Conservation (phyloP, 2,329 filamentous ascomycete genomes). For the Pseudogymnoascus sp. region DNA sequence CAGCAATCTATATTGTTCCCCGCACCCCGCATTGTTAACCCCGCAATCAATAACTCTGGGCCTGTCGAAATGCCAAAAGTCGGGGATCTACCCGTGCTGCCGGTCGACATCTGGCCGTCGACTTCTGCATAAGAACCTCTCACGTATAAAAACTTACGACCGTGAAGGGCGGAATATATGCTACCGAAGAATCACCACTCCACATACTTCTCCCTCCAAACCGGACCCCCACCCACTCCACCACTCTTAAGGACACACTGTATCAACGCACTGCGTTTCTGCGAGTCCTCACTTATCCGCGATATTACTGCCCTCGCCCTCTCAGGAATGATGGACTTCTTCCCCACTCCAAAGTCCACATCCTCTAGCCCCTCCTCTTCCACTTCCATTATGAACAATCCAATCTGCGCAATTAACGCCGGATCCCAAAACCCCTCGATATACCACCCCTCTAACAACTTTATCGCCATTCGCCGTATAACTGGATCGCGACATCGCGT, state of each 20-base stretch:
- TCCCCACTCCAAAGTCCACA: constrained; percentile 10
- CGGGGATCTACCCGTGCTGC: not conserved
- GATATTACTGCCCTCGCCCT: constrained; percentile 8
- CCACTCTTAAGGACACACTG: constrained; percentile 8
- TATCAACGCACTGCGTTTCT: not conserved
- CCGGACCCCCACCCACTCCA: not conserved
- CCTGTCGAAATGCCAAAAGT: not conserved
- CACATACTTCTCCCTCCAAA: constrained; percentile 8
- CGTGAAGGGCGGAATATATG: too few species aligned
- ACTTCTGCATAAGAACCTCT: not conserved
- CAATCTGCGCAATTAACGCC: constrained; percentile 14
- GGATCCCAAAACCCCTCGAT: constrained; percentile 19
- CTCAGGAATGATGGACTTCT: not conserved
- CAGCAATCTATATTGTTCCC: constrained; percentile 1
- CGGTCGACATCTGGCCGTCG: not conserved
- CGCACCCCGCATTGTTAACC: not conserved
- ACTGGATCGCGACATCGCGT: constrained; percentile 19
- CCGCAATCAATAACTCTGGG: not conserved
- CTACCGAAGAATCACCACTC: not conserved
- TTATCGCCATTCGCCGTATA: constrained; percentile 19
- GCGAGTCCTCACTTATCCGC: constrained; percentile 5
- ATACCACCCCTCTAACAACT: constrained; percentile 15
- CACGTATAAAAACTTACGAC: not conserved
- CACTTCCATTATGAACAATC: constrained; percentile 20
- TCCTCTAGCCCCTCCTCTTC: constrained; percentile 18